These are phyloP conservation scores for Eucalyptus microcorys DNA, from an alignment of 345 rosid species.

Conservation along the genomic window DNA sequence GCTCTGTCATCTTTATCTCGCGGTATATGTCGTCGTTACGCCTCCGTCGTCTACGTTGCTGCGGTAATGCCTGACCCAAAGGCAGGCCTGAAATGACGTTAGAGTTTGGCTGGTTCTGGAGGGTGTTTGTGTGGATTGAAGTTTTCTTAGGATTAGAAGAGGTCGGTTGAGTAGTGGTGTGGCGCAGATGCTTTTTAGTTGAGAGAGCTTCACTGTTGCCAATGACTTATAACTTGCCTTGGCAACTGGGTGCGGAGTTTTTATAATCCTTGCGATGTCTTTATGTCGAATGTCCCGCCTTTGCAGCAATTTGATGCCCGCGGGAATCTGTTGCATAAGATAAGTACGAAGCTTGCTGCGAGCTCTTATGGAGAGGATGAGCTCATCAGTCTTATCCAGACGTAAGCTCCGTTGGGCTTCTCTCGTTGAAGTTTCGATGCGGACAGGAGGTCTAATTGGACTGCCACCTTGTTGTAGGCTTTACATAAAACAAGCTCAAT, in stretches of 20 bases:
- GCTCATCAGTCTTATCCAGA: constrained; percentile 79
- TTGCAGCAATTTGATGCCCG: constrained; percentile 79
- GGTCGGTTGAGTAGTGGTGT: background rate
- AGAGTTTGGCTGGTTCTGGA: background rate
- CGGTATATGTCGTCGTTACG: background rate
- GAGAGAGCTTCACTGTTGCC: background rate
- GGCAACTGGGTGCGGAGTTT: background rate
- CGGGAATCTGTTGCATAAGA: constrained; percentile 59
- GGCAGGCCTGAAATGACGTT: background rate
- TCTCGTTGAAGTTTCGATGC: background rate
- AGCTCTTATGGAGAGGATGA: constrained; percentile 84
- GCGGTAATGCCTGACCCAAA: background rate
- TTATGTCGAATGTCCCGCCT: background rate
- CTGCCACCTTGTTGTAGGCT: constrained; percentile 27
- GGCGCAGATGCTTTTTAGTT: no score
- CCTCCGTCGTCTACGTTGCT: background rate
- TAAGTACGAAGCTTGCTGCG: constrained; percentile 61
- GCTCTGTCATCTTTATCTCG: background rate
- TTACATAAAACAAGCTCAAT: constrained; percentile 67
- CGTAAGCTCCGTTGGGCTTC: constrained; percentile 29
- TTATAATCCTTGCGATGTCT: background rate
- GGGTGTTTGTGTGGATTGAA: background rate
- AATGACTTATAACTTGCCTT: background rate
- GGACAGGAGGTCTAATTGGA: background rate
- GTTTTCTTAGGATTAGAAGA: background rate